Evolutionary conservation across 2,329 filamentous ascomycete species (phyloP).

Genomic region (Diplocarpon mali): DNA sequence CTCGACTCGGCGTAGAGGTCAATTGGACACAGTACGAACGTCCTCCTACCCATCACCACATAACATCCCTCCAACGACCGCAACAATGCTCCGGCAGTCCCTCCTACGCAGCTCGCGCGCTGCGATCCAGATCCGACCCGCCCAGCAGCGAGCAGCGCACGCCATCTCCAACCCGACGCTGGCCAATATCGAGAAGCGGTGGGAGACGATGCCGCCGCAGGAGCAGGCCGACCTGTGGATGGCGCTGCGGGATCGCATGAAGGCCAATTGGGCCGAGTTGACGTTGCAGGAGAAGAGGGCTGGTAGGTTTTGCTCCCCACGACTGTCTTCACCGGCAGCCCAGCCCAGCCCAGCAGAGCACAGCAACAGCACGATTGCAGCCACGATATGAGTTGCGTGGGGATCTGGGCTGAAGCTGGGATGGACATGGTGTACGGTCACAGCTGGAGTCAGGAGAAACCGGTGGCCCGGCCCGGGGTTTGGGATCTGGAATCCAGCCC

Average conservation of each 20-base stretch:
- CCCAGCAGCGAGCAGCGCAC: conserved; percentile 42
- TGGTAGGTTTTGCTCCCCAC: conserved; percentile 48
- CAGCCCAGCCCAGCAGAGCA: not conserved
- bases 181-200: conserved; percentile 98
- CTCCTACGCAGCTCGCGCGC: conserved; percentile 18
- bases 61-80: conserved; percentile 2
- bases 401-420: not conserved
- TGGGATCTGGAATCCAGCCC: not conserved
- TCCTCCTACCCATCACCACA: not conserved
- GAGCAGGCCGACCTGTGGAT: conserved; percentile 99
- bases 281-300: conserved; percentile 98
- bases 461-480: not conserved
- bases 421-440: too few relatives aligned
- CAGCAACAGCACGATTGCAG: not conserved
- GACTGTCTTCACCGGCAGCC: not conserved
- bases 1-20: not conserved
- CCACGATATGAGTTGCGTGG: not conserved
- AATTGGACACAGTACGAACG: not conserved
- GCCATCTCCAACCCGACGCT: conserved; percentile 97
- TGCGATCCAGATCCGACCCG: conserved; percentile 7
- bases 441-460: too few relatives aligned
- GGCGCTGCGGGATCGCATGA: conserved; percentile 96
- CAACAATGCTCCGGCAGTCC: conserved; percentile 1
- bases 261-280: conserved; percentile 91
- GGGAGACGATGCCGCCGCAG: conserved; percentile 94